phyloP scores from a whole-genome alignment of 306 rosid genomes.

The Lathyrus oleraceus region DNA sequence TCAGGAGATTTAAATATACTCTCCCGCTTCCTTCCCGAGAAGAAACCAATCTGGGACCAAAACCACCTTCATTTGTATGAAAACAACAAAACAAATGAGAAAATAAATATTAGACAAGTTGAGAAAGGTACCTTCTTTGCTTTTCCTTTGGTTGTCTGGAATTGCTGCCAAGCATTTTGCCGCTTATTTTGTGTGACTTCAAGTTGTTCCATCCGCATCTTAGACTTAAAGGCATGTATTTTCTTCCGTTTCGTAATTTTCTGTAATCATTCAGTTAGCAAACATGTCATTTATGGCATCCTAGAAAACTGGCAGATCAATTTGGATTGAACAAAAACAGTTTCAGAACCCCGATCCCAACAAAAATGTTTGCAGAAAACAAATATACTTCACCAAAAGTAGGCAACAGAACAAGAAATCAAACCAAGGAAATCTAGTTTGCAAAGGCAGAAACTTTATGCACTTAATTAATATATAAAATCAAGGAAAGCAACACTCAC shows the following conservation, averaged over 20 bases:
- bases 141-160: slow-evolving; percentile 92
- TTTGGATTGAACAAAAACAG: background rate
- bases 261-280: slow-evolving; percentile 49
- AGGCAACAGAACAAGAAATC: background rate
- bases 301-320: slow-evolving; percentile 11
- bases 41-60: slow-evolving; percentile 80
- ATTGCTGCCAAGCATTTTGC: slow-evolving; percentile 99
- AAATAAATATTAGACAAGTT: slow-evolving; percentile 1
- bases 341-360: slow-evolving; percentile 15
- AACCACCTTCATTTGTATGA: background rate
- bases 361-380: background rate
- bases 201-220: slow-evolving; percentile 94
- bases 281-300: slow-evolving; percentile 32
- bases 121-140: slow-evolving; percentile 72
- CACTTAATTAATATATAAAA: slow-evolving; percentile 17
- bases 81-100: background rate
- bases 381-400: background rate
- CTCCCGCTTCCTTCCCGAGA: slow-evolving; percentile 87
- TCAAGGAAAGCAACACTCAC: slow-evolving; percentile 51
- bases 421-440: background rate
- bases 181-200: slow-evolving; percentile 97
- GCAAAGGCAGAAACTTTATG: slow-evolving; percentile 7
- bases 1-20: slow-evolving; percentile 99
- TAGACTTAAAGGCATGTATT: slow-evolving; percentile 95
- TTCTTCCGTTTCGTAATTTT: slow-evolving; percentile 87